Percentiles rank a stretch among this genome's conserved stretches.
Conservation (phyloP, 139 green algal species). For the Tetratostichococcus sp. region DNA sequence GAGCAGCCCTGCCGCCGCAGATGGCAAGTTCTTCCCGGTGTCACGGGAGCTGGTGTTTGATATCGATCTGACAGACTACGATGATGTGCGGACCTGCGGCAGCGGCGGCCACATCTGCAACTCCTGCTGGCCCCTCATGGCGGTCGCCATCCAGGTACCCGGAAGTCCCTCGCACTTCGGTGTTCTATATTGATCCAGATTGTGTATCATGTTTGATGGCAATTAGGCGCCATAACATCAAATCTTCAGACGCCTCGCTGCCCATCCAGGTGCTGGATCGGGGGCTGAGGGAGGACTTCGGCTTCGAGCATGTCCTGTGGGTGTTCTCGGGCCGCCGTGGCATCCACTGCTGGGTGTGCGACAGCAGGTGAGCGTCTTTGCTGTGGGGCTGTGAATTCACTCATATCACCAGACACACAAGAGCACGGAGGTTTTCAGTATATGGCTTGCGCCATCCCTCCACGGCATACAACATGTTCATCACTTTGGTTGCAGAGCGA, state of each 20-base stretch:
- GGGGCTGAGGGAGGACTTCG: slow-evolving; percentile 89
- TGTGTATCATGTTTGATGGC: too few relatives aligned
- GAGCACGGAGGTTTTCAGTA: too few relatives aligned
- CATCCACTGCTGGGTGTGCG: slow-evolving; percentile 97
- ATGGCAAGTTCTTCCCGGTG: slow-evolving; percentile 70
- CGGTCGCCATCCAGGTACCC: slow-evolving; percentile 85
- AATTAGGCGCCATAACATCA: too few relatives aligned
- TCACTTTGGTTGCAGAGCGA: slow-evolving; percentile 39
- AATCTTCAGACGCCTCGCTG: too few relatives aligned
- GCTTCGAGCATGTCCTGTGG: slow-evolving; percentile 95
- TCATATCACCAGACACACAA: too few relatives aligned
- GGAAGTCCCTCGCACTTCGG: too few relatives aligned
- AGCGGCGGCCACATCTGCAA: slow-evolving; percentile 82
- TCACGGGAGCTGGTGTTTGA: slow-evolving; percentile 98
- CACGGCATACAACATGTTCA: not conserved
- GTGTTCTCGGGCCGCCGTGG: slow-evolving; percentile 94
- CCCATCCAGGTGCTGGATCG: slow-evolving; percentile 83
- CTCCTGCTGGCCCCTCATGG: slow-evolving; percentile 96
- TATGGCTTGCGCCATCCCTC: not conserved
- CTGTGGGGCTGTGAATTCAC: too few relatives aligned
- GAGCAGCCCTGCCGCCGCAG: too few relatives aligned
- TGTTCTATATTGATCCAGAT: too few relatives aligned
- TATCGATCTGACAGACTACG: slow-evolving; percentile 98
- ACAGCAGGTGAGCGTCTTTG: slow-evolving; percentile 60
- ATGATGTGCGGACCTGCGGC: slow-evolving; percentile 94